Evolutionary conservation across 768 basidiomycete species (phyloP).

Genomic region (Suillus cothurnatus): DNA sequence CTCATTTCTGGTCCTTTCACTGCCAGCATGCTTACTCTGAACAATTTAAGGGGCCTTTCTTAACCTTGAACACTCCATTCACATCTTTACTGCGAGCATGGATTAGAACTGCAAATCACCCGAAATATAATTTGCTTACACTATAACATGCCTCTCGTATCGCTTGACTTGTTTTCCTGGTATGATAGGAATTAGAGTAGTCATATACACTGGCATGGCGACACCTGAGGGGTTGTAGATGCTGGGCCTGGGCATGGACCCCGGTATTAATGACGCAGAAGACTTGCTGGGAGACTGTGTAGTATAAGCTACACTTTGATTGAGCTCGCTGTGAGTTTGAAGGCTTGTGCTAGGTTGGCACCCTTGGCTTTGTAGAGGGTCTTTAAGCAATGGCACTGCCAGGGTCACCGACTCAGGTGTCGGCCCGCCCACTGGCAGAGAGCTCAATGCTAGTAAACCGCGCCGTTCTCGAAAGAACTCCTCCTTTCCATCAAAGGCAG

Average conservation of each 20-base stretch:
- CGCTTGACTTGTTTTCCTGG: neutral
- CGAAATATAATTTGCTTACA: neutral
- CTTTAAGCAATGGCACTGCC: neutral
- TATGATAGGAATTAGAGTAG: neutral
- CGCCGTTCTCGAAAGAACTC: neutral
- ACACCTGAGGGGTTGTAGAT: neutral
- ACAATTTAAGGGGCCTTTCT: neutral
- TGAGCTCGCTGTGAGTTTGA: neutral
- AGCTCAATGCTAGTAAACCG: neutral
- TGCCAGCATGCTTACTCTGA: neutral
- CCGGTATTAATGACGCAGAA: neutral
- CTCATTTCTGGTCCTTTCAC: neutral
- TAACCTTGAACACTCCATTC: neutral
- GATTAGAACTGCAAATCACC: neutral
- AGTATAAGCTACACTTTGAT: neutral
- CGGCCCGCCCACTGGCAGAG: neutral
- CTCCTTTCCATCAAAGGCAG: neutral
- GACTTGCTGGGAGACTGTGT: neutral
- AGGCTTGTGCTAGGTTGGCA: neutral
- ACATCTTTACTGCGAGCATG: neutral
- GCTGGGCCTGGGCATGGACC: neutral
- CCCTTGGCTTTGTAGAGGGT: neutral
- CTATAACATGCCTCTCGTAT: neutral
- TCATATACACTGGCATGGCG: neutral
- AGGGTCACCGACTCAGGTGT: neutral